A percentile compares a stretch with the other conserved stretches of the same genome.
phyloP scores from a whole-genome alignment of 495 filamentous ascomycete species.

The Trichoderma reesei region DNA sequence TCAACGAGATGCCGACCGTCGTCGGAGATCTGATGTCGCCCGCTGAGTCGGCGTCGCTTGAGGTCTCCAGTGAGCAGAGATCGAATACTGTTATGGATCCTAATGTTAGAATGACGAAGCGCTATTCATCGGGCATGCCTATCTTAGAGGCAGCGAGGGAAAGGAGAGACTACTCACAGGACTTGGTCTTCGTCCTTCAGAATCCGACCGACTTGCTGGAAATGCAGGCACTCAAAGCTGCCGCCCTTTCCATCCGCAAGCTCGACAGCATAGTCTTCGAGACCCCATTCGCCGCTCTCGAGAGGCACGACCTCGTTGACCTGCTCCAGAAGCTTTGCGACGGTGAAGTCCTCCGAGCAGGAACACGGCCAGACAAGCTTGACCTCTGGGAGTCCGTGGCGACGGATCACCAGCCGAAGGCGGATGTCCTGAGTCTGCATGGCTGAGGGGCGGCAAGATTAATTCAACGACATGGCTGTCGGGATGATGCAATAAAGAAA shows the following conservation, averaged over 20 bases:
- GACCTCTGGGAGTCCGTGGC: slow-evolving; percentile 67
- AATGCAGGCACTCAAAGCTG: slow-evolving; percentile 87
- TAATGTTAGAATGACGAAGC: slow-evolving; percentile 1
- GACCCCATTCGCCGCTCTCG: slow-evolving; percentile 72
- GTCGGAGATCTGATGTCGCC: slow-evolving; percentile 71
- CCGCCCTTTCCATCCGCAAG: slow-evolving; percentile 42
- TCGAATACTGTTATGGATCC: slow-evolving; percentile 52
- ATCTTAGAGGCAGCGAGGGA: neutral
- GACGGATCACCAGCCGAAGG: slow-evolving; percentile 70
- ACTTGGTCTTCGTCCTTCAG: slow-evolving; percentile 80
- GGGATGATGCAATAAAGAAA: too few species aligned
- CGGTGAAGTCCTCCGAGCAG: slow-evolving; percentile 49
- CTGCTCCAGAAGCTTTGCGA: slow-evolving; percentile 73
- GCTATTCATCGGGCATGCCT: too few species aligned
- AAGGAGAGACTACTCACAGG: slow-evolving; percentile 43
- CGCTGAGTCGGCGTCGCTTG: slow-evolving; percentile 61
- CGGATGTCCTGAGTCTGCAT: slow-evolving; percentile 40
- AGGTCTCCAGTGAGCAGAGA: slow-evolving; percentile 68
- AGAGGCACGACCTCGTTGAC: slow-evolving; percentile 78
- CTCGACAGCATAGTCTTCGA: slow-evolving; percentile 90
- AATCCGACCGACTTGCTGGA: slow-evolving; percentile 56
- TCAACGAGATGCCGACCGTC: slow-evolving; percentile 82
- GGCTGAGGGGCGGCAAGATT: too few species aligned
- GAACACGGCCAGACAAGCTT: slow-evolving; percentile 63
- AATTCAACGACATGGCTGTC: neutral